phyloP scores from a whole-genome alignment of 441 rosid species.

The Eruca vesicaria region DNA sequence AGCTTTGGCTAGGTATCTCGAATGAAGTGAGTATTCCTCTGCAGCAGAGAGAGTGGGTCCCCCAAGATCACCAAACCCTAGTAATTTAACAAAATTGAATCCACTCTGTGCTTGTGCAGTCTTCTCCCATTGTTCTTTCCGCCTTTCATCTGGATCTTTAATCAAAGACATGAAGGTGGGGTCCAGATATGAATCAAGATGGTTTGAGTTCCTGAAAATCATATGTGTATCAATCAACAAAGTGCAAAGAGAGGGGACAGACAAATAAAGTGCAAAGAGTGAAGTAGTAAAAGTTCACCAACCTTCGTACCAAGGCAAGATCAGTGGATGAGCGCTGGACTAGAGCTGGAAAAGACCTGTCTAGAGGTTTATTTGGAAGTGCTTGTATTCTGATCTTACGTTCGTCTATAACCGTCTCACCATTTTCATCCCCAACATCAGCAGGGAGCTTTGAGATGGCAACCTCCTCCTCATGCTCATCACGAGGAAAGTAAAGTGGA shows the following conservation, averaged over 20 bases:
- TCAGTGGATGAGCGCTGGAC: conserved; percentile 76
- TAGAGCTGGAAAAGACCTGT: conserved; percentile 67
- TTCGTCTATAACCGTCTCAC: conserved; percentile 94
- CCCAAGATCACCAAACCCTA: conserved; percentile 97
- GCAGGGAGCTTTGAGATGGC: conserved; percentile 95
- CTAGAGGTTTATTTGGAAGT: conserved; percentile 71
- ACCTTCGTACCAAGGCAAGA: conserved; percentile 93
- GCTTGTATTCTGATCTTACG: conserved; percentile 97
- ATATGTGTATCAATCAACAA: conserved; percentile 11
- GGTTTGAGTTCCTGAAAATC: conserved; percentile 68
- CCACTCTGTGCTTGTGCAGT: conserved; percentile 87
- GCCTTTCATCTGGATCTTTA: conserved; percentile 97
- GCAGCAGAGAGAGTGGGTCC: conserved; percentile 86
- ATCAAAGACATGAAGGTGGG: conserved; percentile 99
- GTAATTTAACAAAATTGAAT: conserved; percentile 85
- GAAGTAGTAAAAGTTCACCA: conserved; percentile 34
- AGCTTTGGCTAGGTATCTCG: conserved; percentile 95
- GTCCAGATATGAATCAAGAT: conserved; percentile 91
- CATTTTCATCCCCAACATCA: conserved; percentile 99
- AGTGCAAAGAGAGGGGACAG: not conserved
- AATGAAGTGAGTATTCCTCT: conserved; percentile 97
- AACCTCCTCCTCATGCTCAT: conserved; percentile 92
- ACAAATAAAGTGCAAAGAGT: not conserved
- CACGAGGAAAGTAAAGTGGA: conserved; percentile 98
- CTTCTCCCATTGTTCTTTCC: conserved; percentile 97